Conservation (phyloP, 371 early-diverging fungal species). For the Agmasoma carcini region DNA sequence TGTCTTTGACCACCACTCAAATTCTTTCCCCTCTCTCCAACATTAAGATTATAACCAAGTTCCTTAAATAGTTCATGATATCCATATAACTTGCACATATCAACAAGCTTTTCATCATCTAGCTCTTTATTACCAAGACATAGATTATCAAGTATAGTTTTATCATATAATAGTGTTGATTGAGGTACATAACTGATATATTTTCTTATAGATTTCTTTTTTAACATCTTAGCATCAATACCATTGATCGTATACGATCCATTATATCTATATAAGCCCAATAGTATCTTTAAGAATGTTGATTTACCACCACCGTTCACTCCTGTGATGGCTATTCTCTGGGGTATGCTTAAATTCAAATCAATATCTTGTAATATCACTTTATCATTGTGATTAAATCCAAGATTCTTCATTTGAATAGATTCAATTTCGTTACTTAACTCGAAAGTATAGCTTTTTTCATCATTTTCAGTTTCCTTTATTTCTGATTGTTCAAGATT, state of each 20-base stretch:
- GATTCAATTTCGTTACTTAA: neutral
- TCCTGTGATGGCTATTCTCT: constrained; percentile 61
- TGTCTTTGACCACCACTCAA: constrained; percentile 57
- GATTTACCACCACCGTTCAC: constrained; percentile 52
- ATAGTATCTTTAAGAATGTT: constrained; percentile 50
- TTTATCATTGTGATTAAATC: constrained; percentile 3
- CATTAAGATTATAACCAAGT: constrained; percentile 58
- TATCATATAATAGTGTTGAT: constrained; percentile 62
- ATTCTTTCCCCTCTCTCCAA: constrained; percentile 52
- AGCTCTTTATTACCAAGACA: constrained; percentile 55
- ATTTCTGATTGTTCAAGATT: constrained; percentile 7
- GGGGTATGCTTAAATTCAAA: constrained; percentile 34
- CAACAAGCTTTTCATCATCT: constrained; percentile 55
- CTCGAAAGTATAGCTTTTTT: neutral
- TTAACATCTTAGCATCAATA: constrained; percentile 57
- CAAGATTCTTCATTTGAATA: constrained; percentile 22
- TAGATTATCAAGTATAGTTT: constrained; percentile 65
- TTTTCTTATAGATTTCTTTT: constrained; percentile 57
- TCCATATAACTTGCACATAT: constrained; percentile 59
- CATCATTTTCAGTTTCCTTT: neutral
- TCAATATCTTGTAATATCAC: constrained; percentile 35
- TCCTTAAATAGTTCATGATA: constrained; percentile 51
- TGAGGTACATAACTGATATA: constrained; percentile 72
- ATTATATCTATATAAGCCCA: constrained; percentile 55
- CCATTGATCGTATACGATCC: constrained; percentile 48